Percentiles rank a stretch among this genome's conserved stretches.
These are phyloP conservation scores for Cucumis sativus DNA, from an alignment of 306 rosid species.

Conservation along the genomic window DNA sequence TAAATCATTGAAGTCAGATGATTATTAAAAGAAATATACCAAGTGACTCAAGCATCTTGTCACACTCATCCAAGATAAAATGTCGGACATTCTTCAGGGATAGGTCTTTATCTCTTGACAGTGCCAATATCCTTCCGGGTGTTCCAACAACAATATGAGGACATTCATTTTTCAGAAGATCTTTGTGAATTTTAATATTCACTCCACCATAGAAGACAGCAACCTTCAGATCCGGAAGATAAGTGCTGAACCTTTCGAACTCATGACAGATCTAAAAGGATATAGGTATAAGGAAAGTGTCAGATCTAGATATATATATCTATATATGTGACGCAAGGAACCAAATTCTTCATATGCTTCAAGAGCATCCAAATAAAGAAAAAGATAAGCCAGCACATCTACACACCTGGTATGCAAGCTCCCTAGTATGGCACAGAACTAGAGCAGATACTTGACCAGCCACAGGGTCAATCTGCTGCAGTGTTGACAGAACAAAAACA, in stretches of 20 bases:
- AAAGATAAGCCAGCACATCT: neutral
- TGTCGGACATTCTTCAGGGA: conserved; percentile 89
- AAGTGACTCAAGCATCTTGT: conserved; percentile 96
- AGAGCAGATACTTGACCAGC: conserved; percentile 97
- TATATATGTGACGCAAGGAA: neutral
- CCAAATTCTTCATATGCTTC: neutral
- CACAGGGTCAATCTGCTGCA: conserved; percentile 97
- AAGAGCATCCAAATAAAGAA: neutral
- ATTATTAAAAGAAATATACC: conserved; percentile 29
- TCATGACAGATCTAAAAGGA: conserved; percentile 81
- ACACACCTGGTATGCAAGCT: conserved; percentile 86
- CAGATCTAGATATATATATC: neutral
- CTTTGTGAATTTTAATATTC: conserved; percentile 85
- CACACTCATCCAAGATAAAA: conserved; percentile 92
- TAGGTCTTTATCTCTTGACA: conserved; percentile 81
- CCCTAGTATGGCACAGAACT: conserved; percentile 89
- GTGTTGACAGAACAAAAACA: conserved; percentile 82
- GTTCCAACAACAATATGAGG: conserved; percentile 99
- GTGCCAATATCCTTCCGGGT: conserved; percentile 85
- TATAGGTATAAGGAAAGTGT: neutral
- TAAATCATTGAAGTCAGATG: neutral
- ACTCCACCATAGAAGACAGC: conserved; percentile 99
- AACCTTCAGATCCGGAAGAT: conserved; percentile 87
- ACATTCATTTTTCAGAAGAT: conserved; percentile 80
- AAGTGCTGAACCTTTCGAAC: conserved; percentile 93